A percentile compares a stretch with the other conserved stretches of the same genome.
These are phyloP conservation scores for Chamaecyparis obtusa DNA, from an alignment of 75 land plant genomes.

Conservation along the genomic window DNA sequence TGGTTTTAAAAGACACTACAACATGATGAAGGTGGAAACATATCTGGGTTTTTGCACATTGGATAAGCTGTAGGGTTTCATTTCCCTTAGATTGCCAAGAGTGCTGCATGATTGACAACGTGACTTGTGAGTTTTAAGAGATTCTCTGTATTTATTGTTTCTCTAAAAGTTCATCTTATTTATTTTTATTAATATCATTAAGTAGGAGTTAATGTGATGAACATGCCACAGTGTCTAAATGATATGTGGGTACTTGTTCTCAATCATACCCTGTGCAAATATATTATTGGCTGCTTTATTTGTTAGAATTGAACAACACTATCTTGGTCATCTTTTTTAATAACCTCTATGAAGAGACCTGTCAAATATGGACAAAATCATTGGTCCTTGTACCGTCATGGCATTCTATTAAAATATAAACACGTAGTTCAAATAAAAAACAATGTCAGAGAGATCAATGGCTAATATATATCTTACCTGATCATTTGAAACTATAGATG, in stretches of 20 bases:
- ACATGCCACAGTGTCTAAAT: background rate
- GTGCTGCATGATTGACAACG: background rate
- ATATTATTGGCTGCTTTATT: background rate
- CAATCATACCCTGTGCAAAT: background rate
- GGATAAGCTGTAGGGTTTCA: background rate
- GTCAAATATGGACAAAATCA: background rate
- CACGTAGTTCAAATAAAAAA: background rate
- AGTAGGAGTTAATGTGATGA: background rate
- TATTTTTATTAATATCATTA: background rate
- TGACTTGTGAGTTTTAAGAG: background rate
- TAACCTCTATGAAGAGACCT: background rate
- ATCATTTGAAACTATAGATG: background rate
- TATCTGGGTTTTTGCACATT: background rate
- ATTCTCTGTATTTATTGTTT: background rate
- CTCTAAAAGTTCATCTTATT: background rate
- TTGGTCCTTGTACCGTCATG: background rate
- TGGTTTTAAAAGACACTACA: background rate
- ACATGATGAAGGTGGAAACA: background rate
- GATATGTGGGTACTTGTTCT: background rate
- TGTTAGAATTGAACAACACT: background rate
- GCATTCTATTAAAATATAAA: background rate
- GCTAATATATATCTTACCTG: background rate
- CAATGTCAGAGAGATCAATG: background rate
- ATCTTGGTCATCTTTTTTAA: background rate
- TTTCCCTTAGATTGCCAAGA: too few relatives aligned